These are phyloP conservation scores for Claviceps pazoutovae DNA, from an alignment of 2,329 filamentous ascomycete species.

Conservation along the genomic window DNA sequence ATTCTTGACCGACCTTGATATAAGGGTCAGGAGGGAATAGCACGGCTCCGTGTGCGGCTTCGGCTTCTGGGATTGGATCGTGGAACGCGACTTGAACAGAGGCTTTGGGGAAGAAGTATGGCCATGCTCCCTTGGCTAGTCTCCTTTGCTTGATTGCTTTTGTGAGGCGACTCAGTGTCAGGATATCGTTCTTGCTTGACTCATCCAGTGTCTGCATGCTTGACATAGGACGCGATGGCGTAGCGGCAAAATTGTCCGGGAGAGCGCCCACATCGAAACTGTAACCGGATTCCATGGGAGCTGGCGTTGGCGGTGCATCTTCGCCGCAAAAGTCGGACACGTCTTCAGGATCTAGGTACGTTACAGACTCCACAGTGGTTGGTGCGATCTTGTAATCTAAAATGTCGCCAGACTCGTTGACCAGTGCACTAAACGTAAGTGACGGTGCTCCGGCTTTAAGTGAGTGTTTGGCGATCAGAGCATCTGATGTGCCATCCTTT, in stretches of 20 bases:
- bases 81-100: slow-evolving; percentile 30
- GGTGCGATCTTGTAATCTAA: slow-evolving; percentile 41
- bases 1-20: slow-evolving; percentile 25
- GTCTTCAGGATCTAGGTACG: slow-evolving; percentile 40
- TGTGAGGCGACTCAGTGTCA: slow-evolving; percentile 33
- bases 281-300: slow-evolving; percentile 5
- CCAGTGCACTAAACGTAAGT: slow-evolving; percentile 47
- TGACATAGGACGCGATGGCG: slow-evolving; percentile 29
- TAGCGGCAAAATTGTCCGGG: slow-evolving; percentile 6
- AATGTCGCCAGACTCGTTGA: slow-evolving; percentile 38
- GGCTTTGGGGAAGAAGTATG: slow-evolving; percentile 30
- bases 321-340: slow-evolving; percentile 31
- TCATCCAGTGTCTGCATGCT: slow-evolving; percentile 26
- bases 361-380: slow-evolving; percentile 37
- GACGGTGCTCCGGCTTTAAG: slow-evolving; percentile 36
- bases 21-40: slow-evolving; percentile 33
- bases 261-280: slow-evolving; percentile 18
- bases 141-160: slow-evolving; percentile 29
- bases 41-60: slow-evolving; percentile 3
- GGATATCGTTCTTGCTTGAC: slow-evolving; percentile 30
- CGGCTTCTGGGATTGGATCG: slow-evolving; percentile 12
- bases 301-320: slow-evolving; percentile 9
- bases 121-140: slow-evolving; percentile 34
- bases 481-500: slow-evolving; percentile 19
- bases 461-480: slow-evolving; percentile 38